Evolutionary conservation across 139 green algal species (phyloP).

Genomic region (Chlorella vulgaris): DNA sequence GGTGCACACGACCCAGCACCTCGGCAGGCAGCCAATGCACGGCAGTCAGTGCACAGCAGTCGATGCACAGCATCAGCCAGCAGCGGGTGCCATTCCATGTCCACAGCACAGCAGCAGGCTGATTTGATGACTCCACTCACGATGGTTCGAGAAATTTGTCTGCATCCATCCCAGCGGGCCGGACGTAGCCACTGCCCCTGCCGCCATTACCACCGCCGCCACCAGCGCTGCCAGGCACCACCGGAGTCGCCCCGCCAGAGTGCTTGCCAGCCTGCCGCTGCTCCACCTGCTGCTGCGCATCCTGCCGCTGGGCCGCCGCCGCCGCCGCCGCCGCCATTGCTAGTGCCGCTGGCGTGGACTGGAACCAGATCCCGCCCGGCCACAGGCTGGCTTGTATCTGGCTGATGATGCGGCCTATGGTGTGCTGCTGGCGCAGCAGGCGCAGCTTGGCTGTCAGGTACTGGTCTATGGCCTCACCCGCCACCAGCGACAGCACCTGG

Average conservation of each 20-base stretch:
- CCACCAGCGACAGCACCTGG: slow-evolving; percentile 76
- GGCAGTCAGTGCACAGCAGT: no score
- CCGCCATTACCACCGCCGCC: background rate
- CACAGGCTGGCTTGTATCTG: slow-evolving; percentile 72
- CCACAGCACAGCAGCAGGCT: background rate
- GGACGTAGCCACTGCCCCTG: background rate
- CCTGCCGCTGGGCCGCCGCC: background rate
- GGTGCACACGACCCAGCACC: background rate
- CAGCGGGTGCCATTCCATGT: background rate
- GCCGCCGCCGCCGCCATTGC: slow-evolving; percentile 6
- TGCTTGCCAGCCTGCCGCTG: background rate
- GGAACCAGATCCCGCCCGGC: slow-evolving; percentile 76
- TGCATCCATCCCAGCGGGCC: slow-evolving; percentile 4
- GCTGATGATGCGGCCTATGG: slow-evolving; percentile 67
- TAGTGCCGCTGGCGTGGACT: slow-evolving; percentile 24
- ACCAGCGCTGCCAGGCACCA: no score
- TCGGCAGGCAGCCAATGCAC: background rate
- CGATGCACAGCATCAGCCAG: no score
- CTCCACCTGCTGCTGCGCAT: background rate
- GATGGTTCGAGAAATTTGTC: slow-evolving; percentile 46
- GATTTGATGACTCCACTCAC: background rate
- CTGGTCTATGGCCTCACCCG: slow-evolving; percentile 76
- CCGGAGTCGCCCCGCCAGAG: no score
- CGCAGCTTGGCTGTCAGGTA: slow-evolving; percentile 60
- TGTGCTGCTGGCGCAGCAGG: slow-evolving; percentile 62